phyloP scores from a whole-genome alignment of 805 yeast genomes.

The Priceomyces medius region DNA sequence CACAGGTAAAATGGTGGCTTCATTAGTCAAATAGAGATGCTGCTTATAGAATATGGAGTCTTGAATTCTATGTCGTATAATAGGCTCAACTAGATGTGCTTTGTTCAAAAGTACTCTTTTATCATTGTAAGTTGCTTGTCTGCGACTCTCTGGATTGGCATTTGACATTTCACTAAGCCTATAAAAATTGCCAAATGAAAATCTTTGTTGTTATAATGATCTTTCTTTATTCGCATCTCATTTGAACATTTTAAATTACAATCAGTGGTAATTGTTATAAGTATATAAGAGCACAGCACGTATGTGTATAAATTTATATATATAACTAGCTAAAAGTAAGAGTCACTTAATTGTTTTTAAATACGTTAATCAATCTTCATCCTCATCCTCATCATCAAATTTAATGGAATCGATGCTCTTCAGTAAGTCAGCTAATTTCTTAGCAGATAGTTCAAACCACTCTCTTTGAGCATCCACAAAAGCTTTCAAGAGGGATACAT shows the following conservation, averaged over 20 bases:
- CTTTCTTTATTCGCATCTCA: background rate
- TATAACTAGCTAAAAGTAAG: too few relatives aligned
- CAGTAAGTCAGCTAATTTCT: slow-evolving; percentile 32
- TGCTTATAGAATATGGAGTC: slow-evolving; percentile 46
- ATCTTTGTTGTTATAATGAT: too few relatives aligned
- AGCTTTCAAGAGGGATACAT: slow-evolving; percentile 61
- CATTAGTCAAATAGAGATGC: slow-evolving; percentile 39
- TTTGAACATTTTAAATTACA: background rate
- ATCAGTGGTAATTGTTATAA: background rate
- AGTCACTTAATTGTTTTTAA: too few relatives aligned
- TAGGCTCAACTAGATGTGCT: slow-evolving; percentile 40
- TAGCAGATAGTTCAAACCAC: slow-evolving; percentile 38
- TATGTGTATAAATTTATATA: too few relatives aligned
- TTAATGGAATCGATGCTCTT: slow-evolving; percentile 34
- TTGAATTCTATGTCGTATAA: slow-evolving; percentile 40
- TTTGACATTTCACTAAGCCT: background rate
- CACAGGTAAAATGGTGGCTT: slow-evolving; percentile 37
- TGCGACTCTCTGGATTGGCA: background rate
- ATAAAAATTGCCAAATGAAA: too few relatives aligned
- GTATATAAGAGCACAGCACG: too few relatives aligned
- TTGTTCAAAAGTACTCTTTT: slow-evolving; percentile 28
- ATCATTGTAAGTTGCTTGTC: slow-evolving; percentile 23
- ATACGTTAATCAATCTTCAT: too few relatives aligned
- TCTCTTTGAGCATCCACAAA: slow-evolving; percentile 69
- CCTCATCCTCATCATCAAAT: slow-evolving; percentile 37